These are phyloP conservation scores for Colletotrichum cuscutae DNA, from an alignment of 2,329 filamentous ascomycete genomes.

Conservation along the genomic window DNA sequence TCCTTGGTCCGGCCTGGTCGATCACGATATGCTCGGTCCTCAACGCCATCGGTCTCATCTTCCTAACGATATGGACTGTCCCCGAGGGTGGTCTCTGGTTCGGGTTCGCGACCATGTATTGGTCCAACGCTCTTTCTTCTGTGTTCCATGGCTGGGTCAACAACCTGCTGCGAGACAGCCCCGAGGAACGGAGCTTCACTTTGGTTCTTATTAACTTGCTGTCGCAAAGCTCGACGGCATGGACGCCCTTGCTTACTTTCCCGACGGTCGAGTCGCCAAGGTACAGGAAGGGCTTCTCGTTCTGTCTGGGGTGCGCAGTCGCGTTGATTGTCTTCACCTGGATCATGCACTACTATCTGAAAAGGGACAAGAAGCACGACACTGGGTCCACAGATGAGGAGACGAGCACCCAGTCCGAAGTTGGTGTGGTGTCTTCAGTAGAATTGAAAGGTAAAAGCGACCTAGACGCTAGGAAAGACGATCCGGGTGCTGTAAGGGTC, in stretches of 20 bases:
- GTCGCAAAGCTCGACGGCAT: conserved; percentile 64
- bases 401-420: background rate
- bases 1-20: conserved; percentile 45
- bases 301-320: conserved; percentile 23
- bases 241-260: conserved; percentile 64
- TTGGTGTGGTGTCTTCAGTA: background rate
- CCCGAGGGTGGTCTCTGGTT: conserved; percentile 65
- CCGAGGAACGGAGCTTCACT: conserved; percentile 22
- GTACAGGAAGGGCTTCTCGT: conserved; percentile 58
- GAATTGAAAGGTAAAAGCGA: background rate
- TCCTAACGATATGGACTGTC: conserved; percentile 66
- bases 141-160: conserved; percentile 27
- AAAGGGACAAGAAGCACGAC: conserved; percentile 5
- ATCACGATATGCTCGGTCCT: conserved; percentile 10
- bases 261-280: conserved; percentile 54
- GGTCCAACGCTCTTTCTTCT: conserved; percentile 12
- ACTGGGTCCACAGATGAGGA: background rate
- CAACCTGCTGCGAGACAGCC: conserved; percentile 4
- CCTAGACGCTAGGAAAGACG: background rate
- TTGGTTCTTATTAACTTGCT: conserved; percentile 44
- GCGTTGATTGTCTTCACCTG: conserved; percentile 17
- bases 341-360: conserved; percentile 24
- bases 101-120: conserved; percentile 53
- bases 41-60: conserved; percentile 37
- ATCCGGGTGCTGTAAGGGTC: background rate